Conservation (phyloP, 2,329 filamentous ascomycete genomes). For the Xylaria sp. region DNA sequence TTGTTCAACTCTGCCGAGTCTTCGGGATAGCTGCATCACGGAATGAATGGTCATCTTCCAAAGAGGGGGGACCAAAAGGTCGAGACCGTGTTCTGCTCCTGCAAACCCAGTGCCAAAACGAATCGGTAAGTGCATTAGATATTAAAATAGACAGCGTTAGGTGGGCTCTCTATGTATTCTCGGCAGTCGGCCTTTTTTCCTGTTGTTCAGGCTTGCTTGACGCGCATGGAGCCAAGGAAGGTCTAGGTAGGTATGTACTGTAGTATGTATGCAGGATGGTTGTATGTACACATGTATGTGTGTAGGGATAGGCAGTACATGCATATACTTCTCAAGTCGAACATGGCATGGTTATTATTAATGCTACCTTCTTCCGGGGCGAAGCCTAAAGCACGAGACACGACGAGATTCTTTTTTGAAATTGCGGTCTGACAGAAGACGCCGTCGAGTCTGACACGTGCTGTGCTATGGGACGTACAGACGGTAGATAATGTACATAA, state of each 20-base stretch:
- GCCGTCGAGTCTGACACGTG: conserved; percentile 23
- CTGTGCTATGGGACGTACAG: background rate
- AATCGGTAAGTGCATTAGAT: background rate
- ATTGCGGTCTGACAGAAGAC: conserved; percentile 28
- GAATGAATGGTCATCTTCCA: background rate
- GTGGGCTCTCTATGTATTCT: conserved; percentile 14
- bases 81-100: conserved; percentile 24
- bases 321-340: background rate
- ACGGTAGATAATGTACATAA: background rate
- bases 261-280: background rate
- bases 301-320: conserved; percentile 1
- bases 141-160: conserved; percentile 23
- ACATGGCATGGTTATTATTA: background rate
- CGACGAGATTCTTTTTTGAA: conserved; percentile 6
- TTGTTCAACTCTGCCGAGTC: background rate
- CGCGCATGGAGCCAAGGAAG: background rate
- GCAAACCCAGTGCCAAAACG: conserved; percentile 6
- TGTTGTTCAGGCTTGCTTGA: background rate
- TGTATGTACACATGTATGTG: background rate
- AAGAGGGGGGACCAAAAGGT: conserved; percentile 11
- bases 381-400: conserved; percentile 12
- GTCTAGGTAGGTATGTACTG: background rate
- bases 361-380: background rate
- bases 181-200: conserved; percentile 16
- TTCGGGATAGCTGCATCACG: conserved; percentile 1